Conservation (phyloP, 2,329 filamentous ascomycete genomes). For the Lizonia empirigonia region DNA sequence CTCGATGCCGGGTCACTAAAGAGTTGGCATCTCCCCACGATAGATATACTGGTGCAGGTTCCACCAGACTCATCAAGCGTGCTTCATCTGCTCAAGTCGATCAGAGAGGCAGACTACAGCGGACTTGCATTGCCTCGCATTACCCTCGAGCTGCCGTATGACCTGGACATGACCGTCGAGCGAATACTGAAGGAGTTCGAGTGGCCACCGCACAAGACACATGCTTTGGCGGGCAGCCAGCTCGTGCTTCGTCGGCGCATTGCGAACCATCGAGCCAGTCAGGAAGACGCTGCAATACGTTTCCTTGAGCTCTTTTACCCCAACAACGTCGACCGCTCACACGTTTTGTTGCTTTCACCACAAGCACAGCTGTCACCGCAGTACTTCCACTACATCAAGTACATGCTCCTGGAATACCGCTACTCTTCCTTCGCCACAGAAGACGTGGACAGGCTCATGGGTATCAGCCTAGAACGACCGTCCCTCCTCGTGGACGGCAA, state of each 20-base stretch:
- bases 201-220: conserved; percentile 66
- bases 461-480: conserved; percentile 80
- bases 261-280: conserved; percentile 61
- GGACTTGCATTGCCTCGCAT: conserved; percentile 73
- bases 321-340: conserved; percentile 63
- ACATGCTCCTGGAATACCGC: conserved; percentile 74
- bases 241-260: conserved; percentile 79
- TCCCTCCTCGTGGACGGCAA: conserved; percentile 66
- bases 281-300: conserved; percentile 73
- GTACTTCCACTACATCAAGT: conserved; percentile 88
- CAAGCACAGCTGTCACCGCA: conserved; percentile 78
- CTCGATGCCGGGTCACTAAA: conserved; percentile 74
- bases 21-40: conserved; percentile 76
- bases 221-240: conserved; percentile 39
- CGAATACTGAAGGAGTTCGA: conserved; percentile 67
- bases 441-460: conserved; percentile 66
- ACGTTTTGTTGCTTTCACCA: conserved; percentile 84
- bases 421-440: conserved; percentile 63
- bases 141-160: conserved; percentile 79
- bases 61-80: conserved; percentile 74
- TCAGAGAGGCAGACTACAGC: conserved; percentile 76
- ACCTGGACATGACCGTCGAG: conserved; percentile 69
- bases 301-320: conserved; percentile 92
- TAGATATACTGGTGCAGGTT: conserved; percentile 86
- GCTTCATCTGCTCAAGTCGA: conserved; percentile 75